Percentiles rank a stretch among this genome's conserved stretches.
phyloP scores from a whole-genome alignment of 805 yeast species.

The Cyberlindnera misumaiensis region DNA sequence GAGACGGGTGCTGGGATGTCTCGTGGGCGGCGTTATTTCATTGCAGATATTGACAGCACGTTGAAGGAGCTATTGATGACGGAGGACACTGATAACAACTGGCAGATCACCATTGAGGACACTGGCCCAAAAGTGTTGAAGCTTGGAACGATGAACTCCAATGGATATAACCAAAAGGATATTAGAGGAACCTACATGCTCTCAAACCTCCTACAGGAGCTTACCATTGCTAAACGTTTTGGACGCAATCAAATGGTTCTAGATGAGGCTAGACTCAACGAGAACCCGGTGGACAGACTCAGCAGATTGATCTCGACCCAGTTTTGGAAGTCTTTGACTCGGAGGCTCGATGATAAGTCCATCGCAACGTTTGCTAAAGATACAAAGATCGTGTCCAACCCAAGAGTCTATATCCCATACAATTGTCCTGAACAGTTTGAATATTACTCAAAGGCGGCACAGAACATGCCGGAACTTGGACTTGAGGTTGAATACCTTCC shows the following conservation, averaged over 20 bases:
- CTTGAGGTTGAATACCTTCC: constrained; percentile 79
- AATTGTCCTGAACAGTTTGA: constrained; percentile 65
- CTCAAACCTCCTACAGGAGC: constrained; percentile 79
- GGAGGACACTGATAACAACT: constrained; percentile 83
- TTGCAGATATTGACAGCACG: constrained; percentile 69
- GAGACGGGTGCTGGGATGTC: constrained; percentile 31
- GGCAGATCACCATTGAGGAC: constrained; percentile 81
- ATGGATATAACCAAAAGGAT: constrained; percentile 67
- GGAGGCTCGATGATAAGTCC: constrained; percentile 56
- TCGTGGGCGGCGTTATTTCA: constrained; percentile 46
- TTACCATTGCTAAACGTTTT: constrained; percentile 75
- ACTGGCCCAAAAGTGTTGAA: constrained; percentile 76
- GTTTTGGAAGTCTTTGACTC: constrained; percentile 77
- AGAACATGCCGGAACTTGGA: constrained; percentile 44
- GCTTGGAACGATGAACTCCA: constrained; percentile 78
- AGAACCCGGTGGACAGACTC: constrained; percentile 79
- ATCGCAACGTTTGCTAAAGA: constrained; percentile 70
- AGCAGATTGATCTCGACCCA: constrained; percentile 64
- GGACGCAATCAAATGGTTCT: constrained; percentile 73
- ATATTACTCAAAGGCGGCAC: constrained; percentile 51
- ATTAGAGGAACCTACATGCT: constrained; percentile 87
- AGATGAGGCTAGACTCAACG: constrained; percentile 79
- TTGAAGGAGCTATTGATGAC: constrained; percentile 57
- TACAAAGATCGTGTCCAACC: constrained; percentile 65
- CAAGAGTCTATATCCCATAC: constrained; percentile 73